These are phyloP conservation scores for Inga leiocalycina DNA, from an alignment of 306 rosid genomes.

Conservation along the genomic window DNA sequence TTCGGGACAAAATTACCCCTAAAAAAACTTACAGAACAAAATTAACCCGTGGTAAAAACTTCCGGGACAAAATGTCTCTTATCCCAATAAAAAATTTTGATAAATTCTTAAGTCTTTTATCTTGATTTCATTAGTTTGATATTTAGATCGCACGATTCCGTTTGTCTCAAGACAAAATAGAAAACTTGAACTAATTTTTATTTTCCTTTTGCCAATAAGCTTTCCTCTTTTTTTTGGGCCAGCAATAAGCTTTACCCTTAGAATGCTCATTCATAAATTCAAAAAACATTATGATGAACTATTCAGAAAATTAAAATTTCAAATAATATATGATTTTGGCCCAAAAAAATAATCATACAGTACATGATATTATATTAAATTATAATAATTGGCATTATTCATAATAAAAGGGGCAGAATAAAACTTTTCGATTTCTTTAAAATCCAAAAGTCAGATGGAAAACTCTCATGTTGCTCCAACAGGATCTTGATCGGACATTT, in stretches of 20 bases:
- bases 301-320: neutral
- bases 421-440: too few relatives aligned
- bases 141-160: neutral
- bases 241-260: too few relatives aligned
- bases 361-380: too few relatives aligned
- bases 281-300: neutral
- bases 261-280: too few relatives aligned
- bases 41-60: too few relatives aligned
- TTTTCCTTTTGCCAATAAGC: neutral
- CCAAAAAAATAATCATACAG: neutral
- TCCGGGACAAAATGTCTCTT: too few relatives aligned
- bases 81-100: neutral
- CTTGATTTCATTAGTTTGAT: neutral
- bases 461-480: neutral
- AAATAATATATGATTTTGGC: neutral
- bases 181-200: neutral
- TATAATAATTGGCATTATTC: neutral
- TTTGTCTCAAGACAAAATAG: neutral
- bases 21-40: fast-evolving
- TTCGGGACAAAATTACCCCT: too few relatives aligned
- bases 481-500: neutral
- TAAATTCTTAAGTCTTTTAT: neutral
- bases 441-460: neutral
- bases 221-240: too few relatives aligned
- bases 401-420: too few relatives aligned